Conservation (phyloP, 2,329 filamentous ascomycete genomes). For the Endothia cerciana region DNA sequence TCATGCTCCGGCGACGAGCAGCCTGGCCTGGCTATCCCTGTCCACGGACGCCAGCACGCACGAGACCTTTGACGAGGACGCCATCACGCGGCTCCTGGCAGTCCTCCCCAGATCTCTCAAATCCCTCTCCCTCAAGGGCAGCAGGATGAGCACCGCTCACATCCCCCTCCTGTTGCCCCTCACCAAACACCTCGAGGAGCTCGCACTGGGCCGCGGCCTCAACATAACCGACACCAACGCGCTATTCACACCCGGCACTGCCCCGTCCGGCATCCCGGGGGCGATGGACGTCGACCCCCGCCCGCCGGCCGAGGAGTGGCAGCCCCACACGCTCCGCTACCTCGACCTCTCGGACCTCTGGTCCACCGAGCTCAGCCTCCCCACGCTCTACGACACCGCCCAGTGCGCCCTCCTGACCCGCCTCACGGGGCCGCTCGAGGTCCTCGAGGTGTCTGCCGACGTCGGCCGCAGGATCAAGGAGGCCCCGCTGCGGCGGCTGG, state of each 20-base stretch:
- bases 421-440: constrained; percentile 70
- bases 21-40: constrained; percentile 73
- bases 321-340: constrained; percentile 69
- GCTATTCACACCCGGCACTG: constrained; percentile 58
- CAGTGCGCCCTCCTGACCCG: constrained; percentile 60
- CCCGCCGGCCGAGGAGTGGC: constrained; percentile 44
- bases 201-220: constrained; percentile 72
- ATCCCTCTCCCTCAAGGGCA: constrained; percentile 77
- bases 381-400: constrained; percentile 54
- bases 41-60: constrained; percentile 73
- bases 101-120: constrained; percentile 68
- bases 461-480: constrained; percentile 65
- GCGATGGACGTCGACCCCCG: constrained; percentile 32
- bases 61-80: constrained; percentile 68
- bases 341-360: constrained; percentile 76
- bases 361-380: constrained; percentile 62
- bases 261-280: constrained; percentile 10
- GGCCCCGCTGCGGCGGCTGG: constrained; percentile 61
- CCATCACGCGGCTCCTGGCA: constrained; percentile 68
- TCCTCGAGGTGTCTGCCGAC: constrained; percentile 74
- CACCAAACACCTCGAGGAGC: constrained; percentile 74
- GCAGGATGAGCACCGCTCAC: constrained; percentile 68
- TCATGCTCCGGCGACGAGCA: constrained; percentile 68
- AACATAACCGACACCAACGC: constrained; percentile 67
- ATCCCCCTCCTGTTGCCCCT: constrained; percentile 66